Evolutionary conservation across 2,329 filamentous ascomycete species (phyloP).

Genomic region (Parafenestella ontariensis): DNA sequence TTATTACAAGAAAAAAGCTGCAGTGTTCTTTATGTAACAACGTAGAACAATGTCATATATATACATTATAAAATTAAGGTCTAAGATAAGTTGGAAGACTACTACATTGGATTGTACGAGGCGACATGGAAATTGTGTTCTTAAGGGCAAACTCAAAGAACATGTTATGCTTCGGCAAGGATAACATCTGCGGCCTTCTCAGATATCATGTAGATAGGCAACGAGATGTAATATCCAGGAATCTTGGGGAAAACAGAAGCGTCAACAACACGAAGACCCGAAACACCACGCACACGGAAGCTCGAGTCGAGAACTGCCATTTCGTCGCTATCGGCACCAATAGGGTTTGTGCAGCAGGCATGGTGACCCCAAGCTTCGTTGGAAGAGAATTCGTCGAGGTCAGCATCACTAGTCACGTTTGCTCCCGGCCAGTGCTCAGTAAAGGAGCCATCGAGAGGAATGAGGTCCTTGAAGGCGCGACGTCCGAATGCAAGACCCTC

Average conservation of each 20-base stretch:
- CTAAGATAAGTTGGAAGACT: too few species aligned
- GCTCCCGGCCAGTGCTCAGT: conserved; percentile 59
- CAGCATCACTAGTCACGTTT: conserved; percentile 53
- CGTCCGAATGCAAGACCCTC: conserved; percentile 64
- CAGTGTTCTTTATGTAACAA: too few species aligned
- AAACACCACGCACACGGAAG: conserved; percentile 61
- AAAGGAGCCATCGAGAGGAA: conserved; percentile 55
- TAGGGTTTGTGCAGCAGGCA: conserved; percentile 63
- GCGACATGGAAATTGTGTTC: too few species aligned
- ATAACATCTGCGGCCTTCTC: conserved; percentile 70
- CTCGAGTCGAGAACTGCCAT: conserved; percentile 62
- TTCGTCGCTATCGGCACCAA: conserved; percentile 58
- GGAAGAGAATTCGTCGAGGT: conserved; percentile 48
- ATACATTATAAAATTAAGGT: too few species aligned
- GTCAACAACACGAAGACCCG: conserved; percentile 59
- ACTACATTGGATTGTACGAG: too few species aligned
- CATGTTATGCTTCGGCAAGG: conserved; percentile 40
- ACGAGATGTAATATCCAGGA: conserved; percentile 61
- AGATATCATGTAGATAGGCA: conserved; percentile 63
- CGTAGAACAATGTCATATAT: too few species aligned
- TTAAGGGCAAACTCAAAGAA: too few species aligned
- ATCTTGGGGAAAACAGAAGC: conserved; percentile 41
- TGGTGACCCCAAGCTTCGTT: conserved; percentile 58
- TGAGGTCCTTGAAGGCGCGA: conserved; percentile 46
- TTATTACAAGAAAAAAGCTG: too few species aligned